Conservation (phyloP, 1,284 basidiomycete genomes). For the Ustilago loliicola region DNA sequence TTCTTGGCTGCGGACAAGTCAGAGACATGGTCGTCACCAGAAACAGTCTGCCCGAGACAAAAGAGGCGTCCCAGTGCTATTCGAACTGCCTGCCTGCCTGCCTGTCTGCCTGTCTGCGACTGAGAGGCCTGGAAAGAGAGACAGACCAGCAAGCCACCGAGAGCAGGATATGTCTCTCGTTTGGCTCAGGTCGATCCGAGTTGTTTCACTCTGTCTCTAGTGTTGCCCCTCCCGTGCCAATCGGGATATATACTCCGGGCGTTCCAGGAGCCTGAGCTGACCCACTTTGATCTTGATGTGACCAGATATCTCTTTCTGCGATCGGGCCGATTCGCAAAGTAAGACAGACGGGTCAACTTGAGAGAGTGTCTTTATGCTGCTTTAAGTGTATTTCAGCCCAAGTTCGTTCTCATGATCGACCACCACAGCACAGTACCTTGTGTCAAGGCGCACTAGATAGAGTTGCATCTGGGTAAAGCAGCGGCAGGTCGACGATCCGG, state of each 20-base stretch:
- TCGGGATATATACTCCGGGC: conserved; percentile 1
- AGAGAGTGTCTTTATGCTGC: too few relatives aligned
- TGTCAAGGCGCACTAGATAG: background rate
- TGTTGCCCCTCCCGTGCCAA: background rate
- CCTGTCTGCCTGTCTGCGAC: too few relatives aligned
- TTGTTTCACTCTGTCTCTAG: background rate
- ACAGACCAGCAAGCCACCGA: background rate
- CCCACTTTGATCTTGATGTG: too few relatives aligned
- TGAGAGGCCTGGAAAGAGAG: background rate
- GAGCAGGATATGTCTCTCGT: background rate
- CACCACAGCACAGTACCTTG: background rate
- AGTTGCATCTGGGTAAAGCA: background rate
- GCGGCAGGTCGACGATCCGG: conserved; percentile 35
- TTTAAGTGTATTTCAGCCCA: too few relatives aligned
- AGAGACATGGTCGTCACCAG: conserved; percentile 5
- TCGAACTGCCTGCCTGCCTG: background rate
- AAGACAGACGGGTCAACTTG: too few relatives aligned
- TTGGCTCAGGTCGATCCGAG: background rate
- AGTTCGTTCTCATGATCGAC: too few relatives aligned
- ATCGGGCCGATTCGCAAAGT: too few relatives aligned
- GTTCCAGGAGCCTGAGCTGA: too few relatives aligned
- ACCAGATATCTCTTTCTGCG: too few relatives aligned
- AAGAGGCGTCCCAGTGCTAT: background rate
- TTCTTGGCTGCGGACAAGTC: conserved; percentile 4
- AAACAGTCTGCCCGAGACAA: conserved; percentile 9